Base-by-base conservation (phyloP, 441 rosid genomes). In the Pelargonium cotyledonis region DNA sequence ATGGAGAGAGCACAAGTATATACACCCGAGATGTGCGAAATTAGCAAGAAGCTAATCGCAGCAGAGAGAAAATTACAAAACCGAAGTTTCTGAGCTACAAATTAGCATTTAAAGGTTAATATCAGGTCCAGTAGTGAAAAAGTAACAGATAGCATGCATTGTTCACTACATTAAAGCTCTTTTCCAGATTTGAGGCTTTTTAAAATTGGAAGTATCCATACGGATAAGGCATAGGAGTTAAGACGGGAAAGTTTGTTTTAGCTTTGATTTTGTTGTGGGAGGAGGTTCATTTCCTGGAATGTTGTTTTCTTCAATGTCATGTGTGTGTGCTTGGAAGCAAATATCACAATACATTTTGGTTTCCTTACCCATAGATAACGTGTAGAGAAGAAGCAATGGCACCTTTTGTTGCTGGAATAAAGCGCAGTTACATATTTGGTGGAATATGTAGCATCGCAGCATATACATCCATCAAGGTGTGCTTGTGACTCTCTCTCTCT, bases 301-400 rank as follows among this genome's bases (percentile, higher is more conserved):
- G 38, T 31, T 65, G 29, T 41, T 65, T 65, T 21, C 47, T 18
- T 14, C n/a, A 4, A 65, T 40, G 16, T 65, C n/a, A 26, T 65
- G 65, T 18, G 29, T 21, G 51, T n/a, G 19, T 38, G 31, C 61
- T 65, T 51, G 58, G 66, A 64, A 44, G 63, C 47, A 6, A 46
- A 35, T 70, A 29, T 65, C 57, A 65, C 46, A 6, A 47, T 19
- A 70, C 16, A 57, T 31, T 70, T 58, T 46, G 38, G 9, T 55
- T 66, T 72, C 49, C 61, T 29, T 67, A 26, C 21, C 19, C 21
- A 65, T 73, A 95, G 98, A 91, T 95, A 79, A 90, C 96, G 12
- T 90, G 91, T 43, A 83, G 97, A 81, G 99, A 95, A 55, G 99
- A 95, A 73, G 96, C 87, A 81, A 89, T 92, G 86, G 88, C 94